Evolutionary conservation across 2,329 filamentous ascomycete species (phyloP).

Genomic region (Colletotrichum godetiae): DNA sequence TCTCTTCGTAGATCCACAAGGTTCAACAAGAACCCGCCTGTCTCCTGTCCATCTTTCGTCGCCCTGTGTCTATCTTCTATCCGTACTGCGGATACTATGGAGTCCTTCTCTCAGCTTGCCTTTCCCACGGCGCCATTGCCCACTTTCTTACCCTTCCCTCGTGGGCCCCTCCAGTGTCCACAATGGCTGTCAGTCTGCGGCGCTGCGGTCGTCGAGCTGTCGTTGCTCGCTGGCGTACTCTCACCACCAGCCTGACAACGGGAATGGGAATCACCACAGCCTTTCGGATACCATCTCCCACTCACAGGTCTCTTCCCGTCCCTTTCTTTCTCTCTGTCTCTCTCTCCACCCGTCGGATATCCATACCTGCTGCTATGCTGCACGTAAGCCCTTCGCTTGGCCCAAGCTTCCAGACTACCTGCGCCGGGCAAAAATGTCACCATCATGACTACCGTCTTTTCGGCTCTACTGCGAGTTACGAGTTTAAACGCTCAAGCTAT

Average conservation of each 20-base stretch:
- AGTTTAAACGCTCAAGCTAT: not conserved
- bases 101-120: not conserved
- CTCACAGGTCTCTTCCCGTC: not conserved
- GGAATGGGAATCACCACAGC: conserved; percentile 7
- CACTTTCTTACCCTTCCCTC: not conserved
- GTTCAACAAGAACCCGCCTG: not conserved
- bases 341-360: not conserved
- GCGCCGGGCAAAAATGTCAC: not conserved
- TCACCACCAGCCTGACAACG: conserved; percentile 28
- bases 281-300: not conserved
- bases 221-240: conserved; percentile 16
- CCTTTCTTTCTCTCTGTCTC: not conserved
- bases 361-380: not conserved
- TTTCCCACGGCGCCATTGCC: not conserved
- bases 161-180: conserved; percentile 10
- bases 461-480: not conserved
- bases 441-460: not conserved
- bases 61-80: not conserved
- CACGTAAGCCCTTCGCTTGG: not conserved
- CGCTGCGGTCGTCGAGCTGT: conserved; percentile 10
- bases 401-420: not conserved
- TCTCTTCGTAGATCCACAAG: not conserved
- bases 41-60: not conserved
- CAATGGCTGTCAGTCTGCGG: not conserved
- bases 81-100: not conserved